Conservation (phyloP, 2,329 filamentous ascomycete genomes). For the Pseudocercospora musae region DNA sequence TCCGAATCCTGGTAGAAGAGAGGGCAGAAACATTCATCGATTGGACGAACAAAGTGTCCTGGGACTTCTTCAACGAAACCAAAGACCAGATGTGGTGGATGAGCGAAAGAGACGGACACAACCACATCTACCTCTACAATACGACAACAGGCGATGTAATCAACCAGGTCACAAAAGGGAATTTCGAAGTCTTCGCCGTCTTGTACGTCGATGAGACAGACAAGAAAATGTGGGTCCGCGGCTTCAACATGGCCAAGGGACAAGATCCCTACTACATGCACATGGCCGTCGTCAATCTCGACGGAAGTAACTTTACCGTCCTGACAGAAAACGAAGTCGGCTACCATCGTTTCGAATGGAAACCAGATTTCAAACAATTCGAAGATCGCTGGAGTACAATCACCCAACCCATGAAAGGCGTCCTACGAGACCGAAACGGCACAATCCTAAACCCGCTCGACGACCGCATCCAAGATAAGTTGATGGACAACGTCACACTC, state of each 20-base stretch:
- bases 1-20: constrained; percentile 8
- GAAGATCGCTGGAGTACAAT: constrained; percentile 5
- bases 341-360: background rate
- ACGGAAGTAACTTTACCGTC: constrained; percentile 3
- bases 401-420: constrained; percentile 1
- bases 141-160: background rate
- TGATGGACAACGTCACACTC: background rate
- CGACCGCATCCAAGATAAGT: background rate
- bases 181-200: constrained; percentile 4
- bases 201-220: background rate
- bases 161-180: constrained; percentile 1
- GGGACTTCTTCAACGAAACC: constrained; percentile 6
- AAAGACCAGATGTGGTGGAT: constrained; percentile 8
- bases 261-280: constrained; percentile 8
- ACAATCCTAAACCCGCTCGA: background rate
- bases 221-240: background rate
- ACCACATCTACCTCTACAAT: constrained; percentile 8
- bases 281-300: constrained; percentile 5
- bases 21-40: constrained; percentile 3
- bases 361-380: background rate
- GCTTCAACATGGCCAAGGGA: background rate
- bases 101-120: constrained; percentile 7
- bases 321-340: constrained; percentile 4
- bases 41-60: background rate
- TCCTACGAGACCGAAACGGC: background rate